Percentiles rank a stretch among this genome's conserved stretches.
These are phyloP conservation scores for Boletellus deceptivus DNA, from an alignment of 1,284 basidiomycete genomes.

Conservation along the genomic window DNA sequence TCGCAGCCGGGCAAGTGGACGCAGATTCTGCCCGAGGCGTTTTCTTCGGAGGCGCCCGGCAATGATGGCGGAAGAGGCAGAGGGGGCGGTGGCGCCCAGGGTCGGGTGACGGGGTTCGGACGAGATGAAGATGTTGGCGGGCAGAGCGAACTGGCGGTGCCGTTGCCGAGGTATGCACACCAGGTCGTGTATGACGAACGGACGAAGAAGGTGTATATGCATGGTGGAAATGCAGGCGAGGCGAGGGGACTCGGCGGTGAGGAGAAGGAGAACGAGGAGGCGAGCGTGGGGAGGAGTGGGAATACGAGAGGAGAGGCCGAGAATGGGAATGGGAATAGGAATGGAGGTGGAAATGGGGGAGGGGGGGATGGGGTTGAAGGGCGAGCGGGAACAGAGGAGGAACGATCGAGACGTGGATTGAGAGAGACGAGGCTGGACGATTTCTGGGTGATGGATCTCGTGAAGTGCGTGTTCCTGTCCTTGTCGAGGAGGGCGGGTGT, in stretches of 20 bases:
- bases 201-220: constrained; percentile 58
- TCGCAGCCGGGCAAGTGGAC: constrained; percentile 62
- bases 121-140: background rate
- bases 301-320: background rate
- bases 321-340: background rate
- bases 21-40: constrained; percentile 44
- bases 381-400: constrained; percentile 10
- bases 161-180: constrained; percentile 66
- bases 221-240: constrained; percentile 67
- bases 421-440: constrained; percentile 61
- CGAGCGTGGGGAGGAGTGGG: background rate
- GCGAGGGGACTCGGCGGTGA: constrained; percentile 16
- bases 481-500: background rate
- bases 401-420: constrained; percentile 16
- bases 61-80: background rate
- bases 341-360: no score
- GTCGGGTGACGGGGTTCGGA: no score
- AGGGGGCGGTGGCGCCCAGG: no score
- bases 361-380: background rate
- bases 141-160: constrained; percentile 34
- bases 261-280: constrained; percentile 16
- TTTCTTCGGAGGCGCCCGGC: constrained; percentile 2
- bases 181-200: constrained; percentile 69
- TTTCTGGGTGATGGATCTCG: constrained; percentile 70
- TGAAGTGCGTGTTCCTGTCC: constrained; percentile 45